phyloP scores from a whole-genome alignment of 371 early-diverging fungal species.

The Lichtheimia corymbifera region DNA sequence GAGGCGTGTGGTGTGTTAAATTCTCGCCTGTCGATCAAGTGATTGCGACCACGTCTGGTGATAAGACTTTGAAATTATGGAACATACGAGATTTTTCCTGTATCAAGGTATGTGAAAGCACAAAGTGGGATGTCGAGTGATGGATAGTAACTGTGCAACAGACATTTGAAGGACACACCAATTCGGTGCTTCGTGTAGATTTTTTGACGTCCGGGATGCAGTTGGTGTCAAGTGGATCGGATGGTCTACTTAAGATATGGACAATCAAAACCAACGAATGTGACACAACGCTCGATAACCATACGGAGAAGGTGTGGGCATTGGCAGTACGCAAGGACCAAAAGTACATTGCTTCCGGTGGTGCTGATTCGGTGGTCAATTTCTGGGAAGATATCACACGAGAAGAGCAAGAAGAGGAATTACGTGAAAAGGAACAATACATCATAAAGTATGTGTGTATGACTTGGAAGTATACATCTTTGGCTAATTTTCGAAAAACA shows the following conservation, averaged over 20 bases:
- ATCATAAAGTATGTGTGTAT: constrained; percentile 56
- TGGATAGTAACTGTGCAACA: constrained; percentile 15
- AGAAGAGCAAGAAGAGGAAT: constrained; percentile 74
- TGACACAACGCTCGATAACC: constrained; percentile 87
- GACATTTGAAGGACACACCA: constrained; percentile 96
- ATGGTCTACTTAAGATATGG: constrained; percentile 95
- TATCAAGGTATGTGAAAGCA: constrained; percentile 56
- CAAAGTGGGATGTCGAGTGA: background rate
- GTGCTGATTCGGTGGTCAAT: constrained; percentile 87
- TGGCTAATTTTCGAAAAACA: constrained; percentile 18
- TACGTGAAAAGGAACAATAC: constrained; percentile 67
- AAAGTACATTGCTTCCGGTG: constrained; percentile 79
- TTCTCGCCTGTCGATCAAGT: constrained; percentile 93
- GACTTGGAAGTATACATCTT: too few relatives aligned
- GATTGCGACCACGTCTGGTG: constrained; percentile 89
- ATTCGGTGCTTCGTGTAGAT: constrained; percentile 83
- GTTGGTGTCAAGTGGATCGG: constrained; percentile 84
- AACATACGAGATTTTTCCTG: constrained; percentile 85
- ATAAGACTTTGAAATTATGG: constrained; percentile 95
- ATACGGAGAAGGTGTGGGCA: constrained; percentile 95
- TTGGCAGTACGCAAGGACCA: constrained; percentile 77
- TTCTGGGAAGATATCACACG: constrained; percentile 92
- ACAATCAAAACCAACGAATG: constrained; percentile 89
- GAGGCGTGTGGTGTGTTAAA: constrained; percentile 93
- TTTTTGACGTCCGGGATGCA: constrained; percentile 90